phyloP scores from a whole-genome alignment of 2,329 filamentous ascomycete species.

The Exophiala dermatitidis region DNA sequence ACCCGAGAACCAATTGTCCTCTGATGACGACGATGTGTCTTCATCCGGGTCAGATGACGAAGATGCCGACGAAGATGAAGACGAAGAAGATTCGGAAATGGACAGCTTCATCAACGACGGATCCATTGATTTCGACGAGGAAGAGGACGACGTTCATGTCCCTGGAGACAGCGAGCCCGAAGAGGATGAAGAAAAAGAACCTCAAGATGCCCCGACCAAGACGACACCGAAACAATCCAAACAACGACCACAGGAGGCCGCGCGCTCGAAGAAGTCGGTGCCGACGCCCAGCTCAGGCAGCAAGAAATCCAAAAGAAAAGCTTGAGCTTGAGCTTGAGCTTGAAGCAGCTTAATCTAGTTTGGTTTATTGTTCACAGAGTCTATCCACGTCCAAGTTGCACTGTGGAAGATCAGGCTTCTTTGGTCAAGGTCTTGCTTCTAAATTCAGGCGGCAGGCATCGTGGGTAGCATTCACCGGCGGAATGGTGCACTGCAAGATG shows the following conservation, averaged over 20 bases:
- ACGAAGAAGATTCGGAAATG: constrained; percentile 41
- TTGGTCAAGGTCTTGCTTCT: too few species aligned
- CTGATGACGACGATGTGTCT: not conserved
- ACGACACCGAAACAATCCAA: too few species aligned
- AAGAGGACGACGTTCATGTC: constrained; percentile 41
- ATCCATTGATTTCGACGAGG: constrained; percentile 37
- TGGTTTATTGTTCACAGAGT: not conserved
- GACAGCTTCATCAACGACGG: constrained; percentile 40
- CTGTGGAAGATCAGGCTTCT: too few species aligned
- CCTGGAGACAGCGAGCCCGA: constrained; percentile 38
- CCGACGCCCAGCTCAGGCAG: too few species aligned
- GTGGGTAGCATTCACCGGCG: too few species aligned
- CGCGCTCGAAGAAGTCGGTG: too few species aligned
- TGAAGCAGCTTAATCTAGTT: not conserved
- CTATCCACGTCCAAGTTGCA: not conserved
- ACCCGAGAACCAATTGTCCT: constrained; percentile 26
- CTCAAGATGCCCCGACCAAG: not conserved
- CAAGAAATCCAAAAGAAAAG: too few species aligned
- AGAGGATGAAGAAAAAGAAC: constrained; percentile 33
- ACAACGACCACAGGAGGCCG: too few species aligned
- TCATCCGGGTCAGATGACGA: constrained; percentile 28
- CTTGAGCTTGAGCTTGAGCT: not conserved
- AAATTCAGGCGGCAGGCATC: too few species aligned
- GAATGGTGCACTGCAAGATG: too few species aligned
- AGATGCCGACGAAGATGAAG: constrained; percentile 36